Evolutionary conservation across 1,284 basidiomycete species (phyloP).

Genomic region (Meira miltonrushii): DNA sequence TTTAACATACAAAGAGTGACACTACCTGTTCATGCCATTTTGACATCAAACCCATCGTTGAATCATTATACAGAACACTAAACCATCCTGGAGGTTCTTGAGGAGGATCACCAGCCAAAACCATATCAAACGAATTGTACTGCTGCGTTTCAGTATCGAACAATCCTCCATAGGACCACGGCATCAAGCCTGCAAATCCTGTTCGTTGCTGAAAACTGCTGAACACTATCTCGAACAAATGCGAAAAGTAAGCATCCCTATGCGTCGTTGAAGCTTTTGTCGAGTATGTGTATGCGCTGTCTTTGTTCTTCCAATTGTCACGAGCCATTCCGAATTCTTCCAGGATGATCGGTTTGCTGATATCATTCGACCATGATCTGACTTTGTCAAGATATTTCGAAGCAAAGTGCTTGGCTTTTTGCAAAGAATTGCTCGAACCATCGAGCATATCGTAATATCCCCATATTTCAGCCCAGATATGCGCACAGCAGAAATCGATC

Average conservation of each 20-base stretch:
- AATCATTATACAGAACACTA: slow-evolving; percentile 27
- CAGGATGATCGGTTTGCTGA: slow-evolving; percentile 27
- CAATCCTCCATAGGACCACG: slow-evolving; percentile 33
- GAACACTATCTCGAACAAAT: slow-evolving; percentile 19
- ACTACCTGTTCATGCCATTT: not conserved
- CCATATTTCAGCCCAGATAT: slow-evolving; percentile 6
- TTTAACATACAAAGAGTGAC: too few relatives aligned
- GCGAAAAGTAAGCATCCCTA: slow-evolving; percentile 26
- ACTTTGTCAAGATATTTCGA: slow-evolving; percentile 18
- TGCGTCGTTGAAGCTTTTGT: slow-evolving; percentile 22
- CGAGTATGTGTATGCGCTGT: slow-evolving; percentile 13
- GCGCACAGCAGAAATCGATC: slow-evolving; percentile 25
- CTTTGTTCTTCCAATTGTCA: slow-evolving; percentile 28
- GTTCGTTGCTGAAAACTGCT: slow-evolving; percentile 15
- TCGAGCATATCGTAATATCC: slow-evolving; percentile 33
- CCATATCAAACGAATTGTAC: slow-evolving; percentile 21
- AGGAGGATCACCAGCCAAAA: slow-evolving; percentile 24
- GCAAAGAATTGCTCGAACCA: slow-evolving; percentile 17
- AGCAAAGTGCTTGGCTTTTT: slow-evolving; percentile 21
- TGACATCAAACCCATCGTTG: not conserved
- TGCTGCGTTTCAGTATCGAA: slow-evolving; percentile 26
- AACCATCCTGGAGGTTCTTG: slow-evolving; percentile 33
- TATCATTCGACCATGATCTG: slow-evolving; percentile 4
- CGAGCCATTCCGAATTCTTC: slow-evolving; percentile 40
- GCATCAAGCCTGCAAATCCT: slow-evolving; percentile 17